phyloP scores from a whole-genome alignment of 495 filamentous ascomycete genomes.

The Clavariopsis aquatica region DNA sequence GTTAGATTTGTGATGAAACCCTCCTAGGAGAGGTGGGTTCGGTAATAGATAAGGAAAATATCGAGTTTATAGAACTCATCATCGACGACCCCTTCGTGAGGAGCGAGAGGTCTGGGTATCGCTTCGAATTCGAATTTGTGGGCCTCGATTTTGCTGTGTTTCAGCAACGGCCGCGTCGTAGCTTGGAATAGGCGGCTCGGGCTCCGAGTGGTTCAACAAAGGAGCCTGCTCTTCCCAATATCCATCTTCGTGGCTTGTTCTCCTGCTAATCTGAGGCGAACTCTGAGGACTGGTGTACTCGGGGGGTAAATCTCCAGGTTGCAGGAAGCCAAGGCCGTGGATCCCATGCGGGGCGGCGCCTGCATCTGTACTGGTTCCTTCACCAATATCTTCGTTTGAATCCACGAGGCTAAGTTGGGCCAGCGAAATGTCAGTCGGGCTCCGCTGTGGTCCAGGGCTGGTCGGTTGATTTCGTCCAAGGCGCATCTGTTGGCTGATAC shows the following conservation, averaged over 20 bases:
- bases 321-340: constrained; percentile 38
- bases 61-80: not conserved
- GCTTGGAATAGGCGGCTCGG: constrained; percentile 43
- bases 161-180: constrained; percentile 43
- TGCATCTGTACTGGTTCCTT: constrained; percentile 61
- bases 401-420: constrained; percentile 72
- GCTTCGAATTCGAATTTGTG: constrained; percentile 36
- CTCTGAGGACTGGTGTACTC: constrained; percentile 47
- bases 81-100: constrained; percentile 12
- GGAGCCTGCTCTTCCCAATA: constrained; percentile 28
- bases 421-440: constrained; percentile 95
- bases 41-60: constrained; percentile 6
- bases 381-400: constrained; percentile 68
- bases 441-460: constrained; percentile 86
- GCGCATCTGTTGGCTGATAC: constrained; percentile 59
- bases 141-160: constrained; percentile 4
- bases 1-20: constrained; percentile 8
- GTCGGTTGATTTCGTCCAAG: constrained; percentile 62
- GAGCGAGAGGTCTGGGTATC: constrained; percentile 36
- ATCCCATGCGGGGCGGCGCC: constrained; percentile 22
- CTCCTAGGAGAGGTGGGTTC: not conserved
- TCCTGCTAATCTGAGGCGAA: constrained; percentile 24
- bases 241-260: constrained; percentile 17
- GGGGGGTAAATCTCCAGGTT: constrained; percentile 43
- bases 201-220: constrained; percentile 13